These are phyloP conservation scores for Antrodiella citrinella DNA, from an alignment of 768 basidiomycete species.

Conservation along the genomic window DNA sequence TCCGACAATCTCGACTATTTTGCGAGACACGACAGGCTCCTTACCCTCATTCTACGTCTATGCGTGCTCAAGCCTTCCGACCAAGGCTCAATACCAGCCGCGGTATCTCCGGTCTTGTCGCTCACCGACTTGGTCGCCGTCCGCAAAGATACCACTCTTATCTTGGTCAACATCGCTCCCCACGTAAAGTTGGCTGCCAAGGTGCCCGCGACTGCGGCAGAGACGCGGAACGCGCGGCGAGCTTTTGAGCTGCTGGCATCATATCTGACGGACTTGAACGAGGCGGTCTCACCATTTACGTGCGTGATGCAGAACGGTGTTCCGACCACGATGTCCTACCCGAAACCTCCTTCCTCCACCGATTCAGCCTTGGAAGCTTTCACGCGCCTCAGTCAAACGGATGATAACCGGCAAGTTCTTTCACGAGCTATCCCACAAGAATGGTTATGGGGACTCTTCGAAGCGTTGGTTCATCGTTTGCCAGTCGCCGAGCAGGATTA, in stretches of 20 bases:
- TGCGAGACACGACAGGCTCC: slow-evolving; percentile 51
- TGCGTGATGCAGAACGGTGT: slow-evolving; percentile 46
- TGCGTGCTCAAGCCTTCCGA: slow-evolving; percentile 38
- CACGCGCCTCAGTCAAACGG: slow-evolving; percentile 67
- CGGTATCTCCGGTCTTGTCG: slow-evolving; percentile 54
- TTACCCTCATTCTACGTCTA: slow-evolving; percentile 64
- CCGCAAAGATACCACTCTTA: slow-evolving; percentile 70
- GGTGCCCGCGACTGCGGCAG: slow-evolving; percentile 26
- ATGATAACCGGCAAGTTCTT: slow-evolving; percentile 72
- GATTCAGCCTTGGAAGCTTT: slow-evolving; percentile 83
- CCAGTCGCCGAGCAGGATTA: slow-evolving; percentile 76
- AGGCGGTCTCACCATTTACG: slow-evolving; percentile 55
- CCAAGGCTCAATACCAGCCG: slow-evolving; percentile 19
- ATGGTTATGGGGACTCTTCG: slow-evolving; percentile 56
- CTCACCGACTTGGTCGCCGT: slow-evolving; percentile 62
- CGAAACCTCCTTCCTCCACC: slow-evolving; percentile 50
- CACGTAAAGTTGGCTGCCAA: slow-evolving; percentile 34
- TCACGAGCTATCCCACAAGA: slow-evolving; percentile 48
- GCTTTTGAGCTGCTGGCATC: slow-evolving; percentile 65
- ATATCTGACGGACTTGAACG: slow-evolving; percentile 62
- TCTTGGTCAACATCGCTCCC: slow-evolving; percentile 54
- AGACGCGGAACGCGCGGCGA: slow-evolving; percentile 43
- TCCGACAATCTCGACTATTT: slow-evolving; percentile 64
- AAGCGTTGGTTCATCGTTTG: slow-evolving; percentile 72
- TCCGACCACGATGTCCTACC: slow-evolving; percentile 22